Conservation (phyloP, 2,329 filamentous ascomycete species). For the Cladophialophora carrionii region DNA sequence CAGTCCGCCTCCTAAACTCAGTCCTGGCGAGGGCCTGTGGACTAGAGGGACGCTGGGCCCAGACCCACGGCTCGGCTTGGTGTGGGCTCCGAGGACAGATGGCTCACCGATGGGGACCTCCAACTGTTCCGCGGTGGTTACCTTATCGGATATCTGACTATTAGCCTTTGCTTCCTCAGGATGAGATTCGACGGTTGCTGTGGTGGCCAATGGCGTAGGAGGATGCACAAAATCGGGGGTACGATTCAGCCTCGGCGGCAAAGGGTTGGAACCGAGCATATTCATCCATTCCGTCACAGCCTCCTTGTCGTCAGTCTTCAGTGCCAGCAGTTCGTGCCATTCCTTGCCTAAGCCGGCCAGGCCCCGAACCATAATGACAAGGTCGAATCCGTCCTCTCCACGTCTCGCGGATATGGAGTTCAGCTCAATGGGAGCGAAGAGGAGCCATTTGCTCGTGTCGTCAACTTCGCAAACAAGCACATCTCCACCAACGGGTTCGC, state of each 20-base stretch:
- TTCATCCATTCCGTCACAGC: constrained; percentile 84
- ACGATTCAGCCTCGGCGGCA: constrained; percentile 62
- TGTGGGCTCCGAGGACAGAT: constrained; percentile 29
- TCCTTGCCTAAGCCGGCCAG: constrained; percentile 62
- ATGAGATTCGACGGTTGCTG: constrained; percentile 33
- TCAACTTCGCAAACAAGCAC: constrained; percentile 93
- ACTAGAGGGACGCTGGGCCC: constrained; percentile 11
- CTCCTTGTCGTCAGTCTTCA: constrained; percentile 75
- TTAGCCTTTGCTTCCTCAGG: not conserved
- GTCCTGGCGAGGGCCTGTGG: constrained; percentile 24
- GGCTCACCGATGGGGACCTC: constrained; percentile 64
- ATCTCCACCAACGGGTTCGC: constrained; percentile 69
- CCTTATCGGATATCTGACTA: not conserved
- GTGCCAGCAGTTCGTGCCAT: constrained; percentile 84
- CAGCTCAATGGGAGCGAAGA: constrained; percentile 85
- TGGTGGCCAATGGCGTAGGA: constrained; percentile 22
- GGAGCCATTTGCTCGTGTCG: constrained; percentile 73
- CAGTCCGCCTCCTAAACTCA: constrained; percentile 37
- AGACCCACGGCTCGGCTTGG: constrained; percentile 18
- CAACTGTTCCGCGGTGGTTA: constrained; percentile 53
- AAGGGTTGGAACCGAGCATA: constrained; percentile 71
- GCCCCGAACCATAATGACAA: constrained; percentile 86
- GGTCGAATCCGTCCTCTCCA: constrained; percentile 70
- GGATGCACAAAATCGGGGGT: constrained; percentile 57
- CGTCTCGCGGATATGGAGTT: constrained; percentile 76